Base-by-base conservation (phyloP, 139 green algal species). In the Tetradesmus obliquus region DNA sequence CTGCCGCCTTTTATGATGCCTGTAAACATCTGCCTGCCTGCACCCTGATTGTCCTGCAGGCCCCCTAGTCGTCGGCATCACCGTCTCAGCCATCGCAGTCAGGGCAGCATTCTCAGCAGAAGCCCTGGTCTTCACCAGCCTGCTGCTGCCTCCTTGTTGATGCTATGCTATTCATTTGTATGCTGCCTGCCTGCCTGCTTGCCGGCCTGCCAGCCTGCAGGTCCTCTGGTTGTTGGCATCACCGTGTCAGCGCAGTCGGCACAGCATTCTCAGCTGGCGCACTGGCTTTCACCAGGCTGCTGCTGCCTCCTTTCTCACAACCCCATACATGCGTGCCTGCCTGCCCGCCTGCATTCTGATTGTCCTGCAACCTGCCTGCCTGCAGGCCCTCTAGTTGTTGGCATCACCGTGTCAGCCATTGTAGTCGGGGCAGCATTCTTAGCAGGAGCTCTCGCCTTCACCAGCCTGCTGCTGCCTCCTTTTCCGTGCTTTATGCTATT, bases 191-290 rank as follows among this genome's bases (percentile, higher is more conserved):
- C 60, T 72, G 60, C 12, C 60, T 72, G 60, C 12, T 72, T 72
- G 10, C 60, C 32, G 32, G 12, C 60, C 60, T 72, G 60, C 60
- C 32, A 0, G 32, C 24, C 60, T 80, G 84, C 84, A 89, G 84
- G 84, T 45, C 84, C 84, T 0, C 4, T 89, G 2, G 60, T 89
- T 5, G 84, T 89, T 15, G 84, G 84, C 12, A n/a, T 89, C 3
- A 79, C 60, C 12, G 7, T 89, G 32, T 89, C 84, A 80, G 84
- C 84, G 84, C 84, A 45, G 60, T 89, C 15, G 84, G 84, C 51
- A 58, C 84, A 24, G 84, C 84, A 12, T 58, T 89, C 13, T 89
- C 84, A 81, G 84, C 84, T 51, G 84, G 84, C 1, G 84, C 12
- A 5, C 79, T 84, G 79, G 24, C 15, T 0, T 2, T 84, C 19